Conservation (phyloP, 1,139 yeast genomes). For the Magnusiomyces fungicola region DNA sequence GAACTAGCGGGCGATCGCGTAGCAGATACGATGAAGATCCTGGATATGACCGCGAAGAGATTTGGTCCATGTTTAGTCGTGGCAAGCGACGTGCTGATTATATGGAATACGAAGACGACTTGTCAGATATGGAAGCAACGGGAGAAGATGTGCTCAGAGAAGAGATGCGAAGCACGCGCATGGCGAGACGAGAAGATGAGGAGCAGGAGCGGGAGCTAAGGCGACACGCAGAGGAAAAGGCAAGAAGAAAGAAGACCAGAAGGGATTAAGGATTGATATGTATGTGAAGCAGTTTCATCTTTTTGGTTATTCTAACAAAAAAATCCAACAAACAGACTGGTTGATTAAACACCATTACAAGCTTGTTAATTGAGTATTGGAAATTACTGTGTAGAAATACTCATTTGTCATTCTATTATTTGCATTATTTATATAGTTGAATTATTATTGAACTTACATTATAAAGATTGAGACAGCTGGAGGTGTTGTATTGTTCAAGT, state of each 20-base stretch:
- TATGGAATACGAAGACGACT: constrained; percentile 46
- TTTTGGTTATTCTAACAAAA: no score
- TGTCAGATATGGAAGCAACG: constrained; percentile 89
- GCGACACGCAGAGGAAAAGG: constrained; percentile 40
- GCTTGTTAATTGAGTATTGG: no score
- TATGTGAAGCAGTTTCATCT: no score
- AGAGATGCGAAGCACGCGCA: constrained; percentile 56
- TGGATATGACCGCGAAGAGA: constrained; percentile 74
- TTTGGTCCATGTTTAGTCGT: constrained; percentile 76
- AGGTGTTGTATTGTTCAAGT: no score
- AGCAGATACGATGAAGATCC: constrained; percentile 15
- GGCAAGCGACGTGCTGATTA: constrained; percentile 47
- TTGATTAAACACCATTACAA: no score
- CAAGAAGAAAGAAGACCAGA: constrained; percentile 15
- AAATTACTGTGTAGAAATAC: no score
- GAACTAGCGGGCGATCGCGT: constrained; percentile 17
- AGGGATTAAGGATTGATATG: background rate
- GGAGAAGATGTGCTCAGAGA: constrained; percentile 82
- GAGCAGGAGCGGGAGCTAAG: constrained; percentile 54
- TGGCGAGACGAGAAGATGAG: constrained; percentile 60
- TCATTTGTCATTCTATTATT: background rate
- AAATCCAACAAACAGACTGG: no score
- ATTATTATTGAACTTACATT: no score
- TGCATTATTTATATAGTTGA: no score
- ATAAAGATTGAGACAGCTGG: no score